These are phyloP conservation scores for Hondaea fermentalgiana DNA, from an alignment of 108 stramenopile genomes.

Conservation along the genomic window DNA sequence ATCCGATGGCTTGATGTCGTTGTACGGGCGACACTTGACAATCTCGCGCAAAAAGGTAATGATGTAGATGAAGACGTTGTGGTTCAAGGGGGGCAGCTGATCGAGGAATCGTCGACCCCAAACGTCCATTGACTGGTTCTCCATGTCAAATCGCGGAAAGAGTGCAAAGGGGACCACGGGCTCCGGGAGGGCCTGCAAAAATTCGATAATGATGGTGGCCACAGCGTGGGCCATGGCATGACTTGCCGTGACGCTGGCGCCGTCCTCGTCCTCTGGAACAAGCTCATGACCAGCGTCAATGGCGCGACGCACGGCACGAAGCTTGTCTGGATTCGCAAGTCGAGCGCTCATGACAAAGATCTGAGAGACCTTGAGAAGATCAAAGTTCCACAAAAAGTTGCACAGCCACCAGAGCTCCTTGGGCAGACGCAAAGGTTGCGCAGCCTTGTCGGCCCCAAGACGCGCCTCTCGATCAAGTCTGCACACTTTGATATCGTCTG, in stretches of 20 bases:
- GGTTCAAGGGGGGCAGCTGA: conserved; percentile 72
- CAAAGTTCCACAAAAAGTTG: conserved; percentile 48
- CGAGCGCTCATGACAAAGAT: conserved; percentile 54
- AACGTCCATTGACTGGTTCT: conserved; percentile 65
- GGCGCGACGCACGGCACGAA: conserved; percentile 64
- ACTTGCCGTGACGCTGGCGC: not conserved
- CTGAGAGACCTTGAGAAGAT: not conserved
- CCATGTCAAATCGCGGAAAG: conserved; percentile 71
- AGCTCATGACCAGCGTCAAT: conserved; percentile 67
- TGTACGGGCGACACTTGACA: conserved; percentile 58
- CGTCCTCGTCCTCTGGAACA: conserved; percentile 48
- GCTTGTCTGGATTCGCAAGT: conserved; percentile 64
- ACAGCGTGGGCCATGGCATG: conserved; percentile 39
- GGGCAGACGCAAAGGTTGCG: conserved; percentile 63
- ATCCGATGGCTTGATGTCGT: conserved; percentile 63
- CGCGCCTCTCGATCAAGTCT: not conserved
- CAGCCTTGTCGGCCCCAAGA: not conserved
- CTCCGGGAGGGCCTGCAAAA: conserved; percentile 64
- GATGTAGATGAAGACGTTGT: conserved; percentile 93
- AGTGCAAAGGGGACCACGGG: conserved; percentile 68
- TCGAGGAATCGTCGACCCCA: conserved; percentile 70
- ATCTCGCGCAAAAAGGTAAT: conserved; percentile 85
- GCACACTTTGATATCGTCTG: not conserved
- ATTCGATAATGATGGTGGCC: conserved; percentile 63
- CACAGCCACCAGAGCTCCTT: conserved; percentile 92